phyloP scores from a whole-genome alignment of 1,139 yeast genomes.

The Saccharomyces pastorianus region DNA sequence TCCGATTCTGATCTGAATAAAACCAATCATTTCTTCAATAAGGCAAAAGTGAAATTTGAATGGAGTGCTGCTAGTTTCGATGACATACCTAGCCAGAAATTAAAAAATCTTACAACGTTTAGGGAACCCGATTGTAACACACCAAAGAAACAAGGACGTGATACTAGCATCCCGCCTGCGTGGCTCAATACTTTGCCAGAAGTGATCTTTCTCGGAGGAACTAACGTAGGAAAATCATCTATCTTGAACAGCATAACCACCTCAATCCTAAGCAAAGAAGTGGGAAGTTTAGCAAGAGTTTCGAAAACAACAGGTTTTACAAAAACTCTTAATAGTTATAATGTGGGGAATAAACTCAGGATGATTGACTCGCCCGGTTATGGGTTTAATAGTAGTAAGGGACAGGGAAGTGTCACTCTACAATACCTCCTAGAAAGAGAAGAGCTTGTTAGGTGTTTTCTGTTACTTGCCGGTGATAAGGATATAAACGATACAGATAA shows the following conservation, averaged over 20 bases:
- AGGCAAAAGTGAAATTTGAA: constrained; percentile 41
- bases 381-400: constrained; percentile 50
- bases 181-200: constrained; percentile 43
- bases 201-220: constrained; percentile 64
- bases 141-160: background rate
- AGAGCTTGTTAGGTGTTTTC: constrained; percentile 48
- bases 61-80: constrained; percentile 50
- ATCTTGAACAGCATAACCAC: constrained; percentile 49
- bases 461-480: constrained; percentile 50
- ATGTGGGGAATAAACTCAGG: constrained; percentile 53
- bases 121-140: background rate
- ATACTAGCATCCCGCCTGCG: background rate
- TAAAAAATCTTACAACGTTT: constrained; percentile 2
- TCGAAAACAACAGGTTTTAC: constrained; percentile 68
- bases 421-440: constrained; percentile 50
- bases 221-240: constrained; percentile 81
- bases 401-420: constrained; percentile 62
- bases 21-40: constrained; percentile 38
- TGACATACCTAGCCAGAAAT: constrained; percentile 44
- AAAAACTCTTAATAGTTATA: constrained; percentile 65
- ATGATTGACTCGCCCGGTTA: constrained; percentile 84
- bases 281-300: constrained; percentile 42
- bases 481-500: constrained; percentile 54
- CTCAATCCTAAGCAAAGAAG: constrained; percentile 30
- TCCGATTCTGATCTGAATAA: constrained; percentile 30